Base-by-base conservation (phyloP, 2,329 filamentous ascomycete species). In the Cylindrodendrum hubeiense region DNA sequence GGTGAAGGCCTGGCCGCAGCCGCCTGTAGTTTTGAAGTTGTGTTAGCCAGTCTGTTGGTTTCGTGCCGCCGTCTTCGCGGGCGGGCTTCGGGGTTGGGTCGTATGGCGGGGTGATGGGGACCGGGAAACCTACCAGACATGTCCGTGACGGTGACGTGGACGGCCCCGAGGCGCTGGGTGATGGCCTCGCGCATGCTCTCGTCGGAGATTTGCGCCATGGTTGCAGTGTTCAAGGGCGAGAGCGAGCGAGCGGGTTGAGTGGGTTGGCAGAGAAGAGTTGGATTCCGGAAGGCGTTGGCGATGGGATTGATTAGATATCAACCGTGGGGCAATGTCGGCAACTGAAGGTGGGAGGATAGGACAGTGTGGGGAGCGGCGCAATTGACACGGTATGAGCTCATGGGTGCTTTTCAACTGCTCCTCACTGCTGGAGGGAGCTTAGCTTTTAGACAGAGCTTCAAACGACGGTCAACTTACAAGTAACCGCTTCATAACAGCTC, bases 111-210 rank as follows among this genome's bases (percentile, higher is more conserved):
- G 53, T 52, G 53, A 53, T 51, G 64, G 65, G 61, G 54, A 49
- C 53, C 5, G 30, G 49, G 52, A 19, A 21, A 78, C 84, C 64
- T 87, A 97, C 95, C 95, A 69, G 94, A 97, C 85, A 97, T 90
- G 82, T 98, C 95, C 69, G 93, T 92, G 72, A 98, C 94, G 75
- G 96, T 91, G 68, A 97, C 94, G 82, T 97, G 89, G 28, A 86
- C 85, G 22, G 94, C 94, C 62, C 89, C 86, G 59, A 98, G 85
- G 69, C 90, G 89, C 72, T 91, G 84, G 39, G 85, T 86, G 71
- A 98, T 86, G 65, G 91, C 92, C 46, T 83, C 82, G 76, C 87
- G 90, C 59, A 98, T 85, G 52, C 85, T 87, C 39, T 90, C 89
- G 65, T 94, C 90, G 46, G 94, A 95, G 75, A 97, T 90, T 68